Base-by-base conservation (phyloP, 1,284 basidiomycete species). In the Entoloma clypeatum region DNA sequence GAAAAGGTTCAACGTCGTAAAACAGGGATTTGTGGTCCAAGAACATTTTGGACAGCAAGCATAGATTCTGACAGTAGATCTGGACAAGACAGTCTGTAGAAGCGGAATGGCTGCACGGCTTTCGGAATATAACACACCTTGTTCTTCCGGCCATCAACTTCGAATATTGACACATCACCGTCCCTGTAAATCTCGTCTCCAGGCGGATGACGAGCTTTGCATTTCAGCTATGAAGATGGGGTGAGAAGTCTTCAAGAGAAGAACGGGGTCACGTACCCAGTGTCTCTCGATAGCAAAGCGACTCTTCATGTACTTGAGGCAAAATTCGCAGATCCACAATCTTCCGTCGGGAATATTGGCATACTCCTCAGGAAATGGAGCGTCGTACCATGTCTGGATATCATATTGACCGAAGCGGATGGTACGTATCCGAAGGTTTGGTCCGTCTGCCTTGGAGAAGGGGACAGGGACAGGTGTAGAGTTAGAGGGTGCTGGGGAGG, bases 41-140 rank as follows among this genome's bases (percentile, higher is more conserved):
- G 63, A 99, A 99, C 92, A 98, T 97, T 67, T 98, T 99, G 43
- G 95, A 95, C 21, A 99, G 75, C 41, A 99, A 74, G 65, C 96
- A 99, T n/a, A 99, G 77, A 60, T 99, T 98, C 63, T 99, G 96
- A 61, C 96, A 99, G 64, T 98, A 99, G 56, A 98, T 98, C 87
- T 89, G 45, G n/a, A n/a, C n/a, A n/a, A n/a, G n/a, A n/a, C n/a
- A n/a, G n/a, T n/a, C n/a, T n/a, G n/a, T n/a, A n/a, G n/a, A n/a
- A n/a, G n/a, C n/a, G n/a, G n/a, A n/a, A n/a, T n/a, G n/a, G n/a
- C n/a, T n/a, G n/a, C n/a, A n/a, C n/a, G n/a, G n/a, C n/a, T n/a
- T n/a, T n/a, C n/a, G n/a, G n/a, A n/a, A n/a, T 10, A 13, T 25
- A 17, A 47, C 59, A 36, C 43, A 85, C 86, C 75, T 98, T 99